These are phyloP conservation scores for Sicyos edulis DNA, from an alignment of 306 rosid genomes.

Conservation along the genomic window DNA sequence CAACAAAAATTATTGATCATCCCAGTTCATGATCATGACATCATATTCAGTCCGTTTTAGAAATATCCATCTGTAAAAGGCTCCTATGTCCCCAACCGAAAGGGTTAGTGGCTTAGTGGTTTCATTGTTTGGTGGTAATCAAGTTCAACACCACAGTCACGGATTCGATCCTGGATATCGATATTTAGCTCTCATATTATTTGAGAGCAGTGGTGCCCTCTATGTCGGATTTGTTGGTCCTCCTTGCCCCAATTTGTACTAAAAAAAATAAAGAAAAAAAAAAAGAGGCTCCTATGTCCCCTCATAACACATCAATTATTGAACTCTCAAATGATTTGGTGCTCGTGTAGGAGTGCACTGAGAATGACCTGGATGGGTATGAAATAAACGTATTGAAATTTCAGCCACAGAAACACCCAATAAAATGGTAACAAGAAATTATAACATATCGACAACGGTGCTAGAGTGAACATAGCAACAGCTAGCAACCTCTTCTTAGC, in stretches of 20 bases:
- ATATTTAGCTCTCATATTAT: too few species aligned
- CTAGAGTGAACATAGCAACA: not conserved
- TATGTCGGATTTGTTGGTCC: too few species aligned
- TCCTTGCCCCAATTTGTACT: too few species aligned
- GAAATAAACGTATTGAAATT: not conserved
- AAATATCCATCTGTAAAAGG: slow-evolving; percentile 8
- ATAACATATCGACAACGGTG: not conserved
- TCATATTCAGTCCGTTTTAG: not conserved
- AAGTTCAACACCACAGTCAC: too few species aligned
- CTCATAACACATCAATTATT: slow-evolving; percentile 19
- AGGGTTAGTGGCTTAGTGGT: too few species aligned
- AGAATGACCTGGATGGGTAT: not conserved
- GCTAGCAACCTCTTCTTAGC: slow-evolving; percentile 12
- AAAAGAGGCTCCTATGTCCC: slow-evolving; percentile 5
- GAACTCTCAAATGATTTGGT: not conserved
- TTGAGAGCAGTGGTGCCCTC: too few species aligned
- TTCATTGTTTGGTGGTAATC: too few species aligned
- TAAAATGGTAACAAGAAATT: not conserved
- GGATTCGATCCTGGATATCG: too few species aligned
- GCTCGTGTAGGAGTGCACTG: not conserved
- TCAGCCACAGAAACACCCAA: not conserved
- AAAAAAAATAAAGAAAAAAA: too few species aligned
- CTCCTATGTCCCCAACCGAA: not conserved
- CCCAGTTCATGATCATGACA: slow-evolving; percentile 3
- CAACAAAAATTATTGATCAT: not conserved